Evolutionary conservation across 164 flowering plant species (phyloP).

Genomic region (Annona squamosa): DNA sequence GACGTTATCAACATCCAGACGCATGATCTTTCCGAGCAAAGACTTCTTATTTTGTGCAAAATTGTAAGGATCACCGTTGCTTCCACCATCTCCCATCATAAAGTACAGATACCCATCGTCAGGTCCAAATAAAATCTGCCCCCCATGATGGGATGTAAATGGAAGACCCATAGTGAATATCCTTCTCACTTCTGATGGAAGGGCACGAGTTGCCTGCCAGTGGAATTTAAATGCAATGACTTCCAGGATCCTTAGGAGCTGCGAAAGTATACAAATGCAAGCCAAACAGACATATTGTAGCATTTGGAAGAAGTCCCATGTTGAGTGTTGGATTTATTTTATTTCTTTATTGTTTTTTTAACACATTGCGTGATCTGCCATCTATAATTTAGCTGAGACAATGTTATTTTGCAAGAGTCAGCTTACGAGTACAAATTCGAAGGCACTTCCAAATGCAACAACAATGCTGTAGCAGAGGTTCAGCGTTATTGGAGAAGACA

Average conservation of each 20-base stretch:
- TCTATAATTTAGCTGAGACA: neutral
- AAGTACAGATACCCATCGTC: slow-evolving; percentile 73
- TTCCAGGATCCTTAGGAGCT: slow-evolving; percentile 3
- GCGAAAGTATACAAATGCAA: neutral
- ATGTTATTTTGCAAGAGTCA: neutral
- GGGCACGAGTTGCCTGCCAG: slow-evolving; percentile 54
- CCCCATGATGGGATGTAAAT: slow-evolving; percentile 55
- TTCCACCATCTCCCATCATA: slow-evolving; percentile 87
- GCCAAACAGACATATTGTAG: neutral
- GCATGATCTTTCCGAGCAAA: slow-evolving; percentile 79
- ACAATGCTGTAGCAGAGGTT: neutral
- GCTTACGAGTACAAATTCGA: neutral
- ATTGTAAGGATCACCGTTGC: slow-evolving; percentile 58
- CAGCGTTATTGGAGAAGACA: neutral
- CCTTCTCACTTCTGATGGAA: slow-evolving; percentile 75
- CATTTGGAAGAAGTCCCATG: neutral
- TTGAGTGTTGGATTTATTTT: neutral
- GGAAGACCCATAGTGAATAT: slow-evolving; percentile 91
- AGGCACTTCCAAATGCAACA: neutral
- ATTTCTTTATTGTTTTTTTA: too few relatives aligned
- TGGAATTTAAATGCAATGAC: slow-evolving; percentile 2
- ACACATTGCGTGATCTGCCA: neutral
- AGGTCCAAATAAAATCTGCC: slow-evolving; percentile 88
- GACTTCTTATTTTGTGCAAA: slow-evolving; percentile 85
- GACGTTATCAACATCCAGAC: slow-evolving; percentile 64